Conservation (phyloP, 305 asterid genomes). For the Ajuga reptans region DNA sequence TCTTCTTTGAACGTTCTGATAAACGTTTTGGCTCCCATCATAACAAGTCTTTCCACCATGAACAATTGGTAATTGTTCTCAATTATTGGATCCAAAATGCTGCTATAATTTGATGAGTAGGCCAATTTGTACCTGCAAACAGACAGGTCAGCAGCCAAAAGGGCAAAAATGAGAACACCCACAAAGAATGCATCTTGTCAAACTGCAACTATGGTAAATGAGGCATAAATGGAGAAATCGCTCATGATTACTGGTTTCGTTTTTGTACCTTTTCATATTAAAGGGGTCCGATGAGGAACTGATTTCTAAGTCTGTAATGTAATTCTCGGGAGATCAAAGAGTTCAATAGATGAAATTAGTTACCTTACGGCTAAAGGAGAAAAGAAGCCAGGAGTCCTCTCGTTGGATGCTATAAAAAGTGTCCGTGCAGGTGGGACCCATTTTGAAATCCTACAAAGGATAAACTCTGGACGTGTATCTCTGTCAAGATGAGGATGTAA, state of each 20-base stretch:
- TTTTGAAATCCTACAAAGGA: slow-evolving; percentile 74
- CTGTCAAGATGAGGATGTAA: slow-evolving; percentile 83
- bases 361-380: slow-evolving; percentile 67
- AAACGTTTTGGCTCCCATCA: slow-evolving; percentile 73
- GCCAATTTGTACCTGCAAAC: slow-evolving; percentile 74
- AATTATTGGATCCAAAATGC: slow-evolving; percentile 54
- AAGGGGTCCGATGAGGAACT: neutral
- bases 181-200: neutral
- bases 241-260: neutral
- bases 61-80: slow-evolving; percentile 80
- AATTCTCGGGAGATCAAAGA: neutral
- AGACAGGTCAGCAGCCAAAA: neutral
- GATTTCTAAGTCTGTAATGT: neutral
- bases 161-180: neutral
- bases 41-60: slow-evolving; percentile 73
- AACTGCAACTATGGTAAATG: neutral
- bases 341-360: slow-evolving; percentile 6
- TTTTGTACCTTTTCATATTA: neutral
- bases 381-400: slow-evolving; percentile 71
- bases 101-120: slow-evolving; percentile 71
- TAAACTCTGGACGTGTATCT: slow-evolving; percentile 82
- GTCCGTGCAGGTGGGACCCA: slow-evolving; percentile 83
- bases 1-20: slow-evolving; percentile 62
- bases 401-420: slow-evolving; percentile 82
- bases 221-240: neutral